phyloP scores from a whole-genome alignment of 352 stramenopile genomes.

The Phytophthora capsici region DNA sequence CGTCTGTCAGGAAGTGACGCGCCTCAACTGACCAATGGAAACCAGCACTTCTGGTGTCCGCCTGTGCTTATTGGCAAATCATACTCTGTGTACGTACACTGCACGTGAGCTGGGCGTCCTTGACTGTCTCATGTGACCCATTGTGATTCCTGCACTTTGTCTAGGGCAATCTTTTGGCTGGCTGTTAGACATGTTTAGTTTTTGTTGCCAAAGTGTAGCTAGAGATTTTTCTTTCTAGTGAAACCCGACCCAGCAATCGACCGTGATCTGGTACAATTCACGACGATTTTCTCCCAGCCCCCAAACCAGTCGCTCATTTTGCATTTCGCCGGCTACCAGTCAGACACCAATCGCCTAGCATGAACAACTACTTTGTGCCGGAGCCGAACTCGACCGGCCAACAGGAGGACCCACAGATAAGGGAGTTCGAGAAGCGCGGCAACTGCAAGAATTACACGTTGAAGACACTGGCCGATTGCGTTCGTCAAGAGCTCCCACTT shows the following conservation, averaged over 20 bases:
- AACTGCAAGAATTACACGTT: constrained; percentile 58
- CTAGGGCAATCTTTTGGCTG: constrained; percentile 6
- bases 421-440: constrained; percentile 32
- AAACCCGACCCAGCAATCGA: constrained; percentile 21
- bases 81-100: constrained; percentile 12
- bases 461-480: constrained; percentile 49
- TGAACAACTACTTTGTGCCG: constrained; percentile 43
- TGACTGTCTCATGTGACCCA: constrained; percentile 43
- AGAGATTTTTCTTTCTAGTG: constrained; percentile 5
- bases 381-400: constrained; percentile 30
- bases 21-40: constrained; percentile 17
- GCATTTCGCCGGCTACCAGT: constrained; percentile 18
- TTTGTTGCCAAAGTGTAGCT: constrained; percentile 13
- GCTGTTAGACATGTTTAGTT: constrained; percentile 12
- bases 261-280: constrained; percentile 1
- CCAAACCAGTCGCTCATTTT: constrained; percentile 27
- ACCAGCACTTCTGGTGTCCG: background rate
- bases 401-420: constrained; percentile 23
- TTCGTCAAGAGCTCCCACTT: constrained; percentile 55
- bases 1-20: constrained; percentile 25
- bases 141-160: constrained; percentile 5
- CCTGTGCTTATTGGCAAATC: constrained; percentile 19
- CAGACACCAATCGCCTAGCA: constrained; percentile 3
- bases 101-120: constrained; percentile 26
- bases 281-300: constrained; percentile 16